phyloP scores from a whole-genome alignment of 1,284 basidiomycete species.

The Neotropicomus parvogracilis region DNA sequence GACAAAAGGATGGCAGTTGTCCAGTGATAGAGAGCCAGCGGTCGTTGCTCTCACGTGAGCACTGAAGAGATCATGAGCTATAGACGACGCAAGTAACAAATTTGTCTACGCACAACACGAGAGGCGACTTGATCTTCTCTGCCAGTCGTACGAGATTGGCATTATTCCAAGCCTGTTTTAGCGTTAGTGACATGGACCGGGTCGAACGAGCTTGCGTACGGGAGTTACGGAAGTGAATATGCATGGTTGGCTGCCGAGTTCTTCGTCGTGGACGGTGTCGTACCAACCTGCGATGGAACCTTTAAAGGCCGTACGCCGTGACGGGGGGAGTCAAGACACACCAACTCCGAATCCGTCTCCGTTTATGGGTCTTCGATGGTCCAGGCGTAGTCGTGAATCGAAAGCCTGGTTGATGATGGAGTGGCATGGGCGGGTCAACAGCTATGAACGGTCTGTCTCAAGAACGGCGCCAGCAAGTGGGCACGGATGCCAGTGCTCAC shows the following conservation, averaged over 20 bases:
- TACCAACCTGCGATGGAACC: conserved; percentile 65
- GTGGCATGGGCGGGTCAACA: conserved; percentile 89
- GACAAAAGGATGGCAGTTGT: conserved; percentile 92
- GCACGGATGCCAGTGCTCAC: conserved; percentile 38
- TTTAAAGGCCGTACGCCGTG: background rate
- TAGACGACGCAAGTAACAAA: background rate
- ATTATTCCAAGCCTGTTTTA: conserved; percentile 85
- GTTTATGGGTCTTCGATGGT: conserved; percentile 80
- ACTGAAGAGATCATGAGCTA: conserved; percentile 38
- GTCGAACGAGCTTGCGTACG: conserved; percentile 37
- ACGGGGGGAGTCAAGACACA: conserved; percentile 40
- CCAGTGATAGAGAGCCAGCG: conserved; percentile 79
- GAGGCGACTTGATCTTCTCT: conserved; percentile 91
- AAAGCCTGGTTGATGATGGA: conserved; percentile 96
- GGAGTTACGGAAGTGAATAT: conserved; percentile 97
- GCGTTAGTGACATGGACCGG: conserved; percentile 5
- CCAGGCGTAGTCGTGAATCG: conserved; percentile 83
- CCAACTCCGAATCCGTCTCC: conserved; percentile 98
- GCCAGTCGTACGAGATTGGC: conserved; percentile 85
- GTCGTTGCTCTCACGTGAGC: conserved; percentile 90
- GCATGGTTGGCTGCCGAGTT: conserved; percentile 84
- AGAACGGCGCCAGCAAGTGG: background rate
- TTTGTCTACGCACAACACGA: conserved; percentile 73
- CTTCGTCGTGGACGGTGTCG: conserved; percentile 73
- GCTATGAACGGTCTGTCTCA: conserved; percentile 42